These are phyloP conservation scores for Draba incana DNA, from an alignment of 345 rosid genomes.

Conservation along the genomic window DNA sequence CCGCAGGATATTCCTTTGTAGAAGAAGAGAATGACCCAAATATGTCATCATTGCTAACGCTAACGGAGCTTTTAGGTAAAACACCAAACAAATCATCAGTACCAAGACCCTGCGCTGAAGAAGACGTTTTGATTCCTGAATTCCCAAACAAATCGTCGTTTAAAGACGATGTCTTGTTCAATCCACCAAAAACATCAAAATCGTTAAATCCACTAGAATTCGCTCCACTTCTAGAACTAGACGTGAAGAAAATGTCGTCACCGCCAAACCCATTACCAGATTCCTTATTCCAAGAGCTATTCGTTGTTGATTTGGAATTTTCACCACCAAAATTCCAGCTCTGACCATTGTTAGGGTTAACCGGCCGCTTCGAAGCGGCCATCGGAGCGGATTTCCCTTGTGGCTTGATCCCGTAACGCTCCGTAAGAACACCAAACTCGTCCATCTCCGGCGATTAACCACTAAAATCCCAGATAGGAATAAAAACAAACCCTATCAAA, in stretches of 20 bases:
- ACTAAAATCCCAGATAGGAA: background rate
- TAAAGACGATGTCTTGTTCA: constrained; percentile 41
- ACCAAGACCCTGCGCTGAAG: constrained; percentile 35
- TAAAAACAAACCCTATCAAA: background rate
- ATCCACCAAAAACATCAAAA: constrained; percentile 55
- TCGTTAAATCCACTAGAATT: constrained; percentile 47
- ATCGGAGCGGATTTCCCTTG: constrained; percentile 91
- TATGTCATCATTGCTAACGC: constrained; percentile 41
- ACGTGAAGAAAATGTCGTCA: constrained; percentile 38
- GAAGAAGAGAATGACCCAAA: constrained; percentile 58
- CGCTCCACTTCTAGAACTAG: constrained; percentile 35
- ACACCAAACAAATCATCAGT: constrained; percentile 60
- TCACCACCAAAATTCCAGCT: constrained; percentile 39
- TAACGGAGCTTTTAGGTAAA: constrained; percentile 44
- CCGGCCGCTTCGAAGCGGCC: constrained; percentile 61
- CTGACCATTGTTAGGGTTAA: constrained; percentile 29
- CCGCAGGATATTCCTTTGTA: constrained; percentile 40
- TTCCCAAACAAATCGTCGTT: constrained; percentile 46
- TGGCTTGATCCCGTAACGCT: constrained; percentile 76
- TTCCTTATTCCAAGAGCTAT: constrained; percentile 41
- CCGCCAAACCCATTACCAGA: constrained; percentile 40
- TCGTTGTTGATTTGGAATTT: constrained; percentile 11
- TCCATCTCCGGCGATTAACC: constrained; percentile 53
- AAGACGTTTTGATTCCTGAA: constrained; percentile 40
- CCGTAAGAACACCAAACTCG: constrained; percentile 80